phyloP scores from a whole-genome alignment of 108 stramenopile genomes.

The Fragilaria crotonensis region DNA sequence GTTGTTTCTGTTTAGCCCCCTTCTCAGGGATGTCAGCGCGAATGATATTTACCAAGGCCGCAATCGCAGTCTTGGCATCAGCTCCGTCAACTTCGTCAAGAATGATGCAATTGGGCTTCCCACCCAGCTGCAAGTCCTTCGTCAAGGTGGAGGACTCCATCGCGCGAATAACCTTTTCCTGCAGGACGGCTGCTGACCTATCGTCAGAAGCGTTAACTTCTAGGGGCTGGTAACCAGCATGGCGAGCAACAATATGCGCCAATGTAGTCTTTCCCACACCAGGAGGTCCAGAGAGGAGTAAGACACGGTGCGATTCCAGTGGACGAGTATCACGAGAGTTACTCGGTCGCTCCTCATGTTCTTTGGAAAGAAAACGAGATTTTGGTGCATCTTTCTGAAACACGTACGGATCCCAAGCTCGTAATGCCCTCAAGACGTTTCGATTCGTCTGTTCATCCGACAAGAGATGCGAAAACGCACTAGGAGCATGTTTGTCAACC shows the following conservation, averaged over 20 bases:
- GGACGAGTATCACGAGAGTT: conserved; percentile 55
- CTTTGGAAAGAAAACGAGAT: conserved; percentile 15
- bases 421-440: conserved; percentile 81
- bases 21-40: conserved; percentile 56
- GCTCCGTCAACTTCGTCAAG: conserved; percentile 97
- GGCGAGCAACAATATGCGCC: conserved; percentile 85
- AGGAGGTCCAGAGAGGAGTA: conserved; percentile 89
- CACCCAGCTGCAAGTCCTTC: conserved; percentile 20
- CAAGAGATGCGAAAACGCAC: conserved; percentile 78
- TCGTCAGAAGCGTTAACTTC: conserved; percentile 98
- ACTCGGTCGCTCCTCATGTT: conserved; percentile 7
- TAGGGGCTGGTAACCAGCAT: conserved; percentile 88
- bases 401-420: conserved; percentile 93
- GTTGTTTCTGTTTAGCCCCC: conserved; percentile 10
- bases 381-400: conserved; percentile 68
- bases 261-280: conserved; percentile 97
- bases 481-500: conserved; percentile 92
- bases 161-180: conserved; percentile 68
- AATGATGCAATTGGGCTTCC: conserved; percentile 84
- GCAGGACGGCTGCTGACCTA: conserved; percentile 76
- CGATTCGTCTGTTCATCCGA: conserved; percentile 93
- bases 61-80: conserved; percentile 80
- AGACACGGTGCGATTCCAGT: conserved; percentile 54
- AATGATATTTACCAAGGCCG: conserved; percentile 81
- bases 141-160: conserved; percentile 79